Conservation (phyloP, 441 rosid species). For the Euphorbia celastroides region DNA sequence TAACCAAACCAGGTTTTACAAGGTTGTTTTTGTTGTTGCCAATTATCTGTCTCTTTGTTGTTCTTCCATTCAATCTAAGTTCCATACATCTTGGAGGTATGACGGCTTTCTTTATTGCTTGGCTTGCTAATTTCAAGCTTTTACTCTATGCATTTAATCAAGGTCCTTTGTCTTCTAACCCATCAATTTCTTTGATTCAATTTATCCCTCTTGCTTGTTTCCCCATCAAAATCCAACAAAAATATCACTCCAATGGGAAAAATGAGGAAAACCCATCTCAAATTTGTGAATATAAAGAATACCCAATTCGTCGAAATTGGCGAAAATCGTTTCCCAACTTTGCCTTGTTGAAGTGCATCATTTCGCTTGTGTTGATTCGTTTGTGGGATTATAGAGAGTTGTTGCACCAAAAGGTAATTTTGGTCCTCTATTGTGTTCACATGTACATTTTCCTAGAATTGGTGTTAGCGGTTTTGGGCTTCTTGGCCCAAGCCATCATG, state of each 20-base stretch:
- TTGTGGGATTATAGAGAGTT: not conserved
- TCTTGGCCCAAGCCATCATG: conserved; percentile 10
- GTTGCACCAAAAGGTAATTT: not conserved
- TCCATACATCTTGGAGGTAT: not conserved
- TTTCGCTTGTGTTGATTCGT: not conserved
- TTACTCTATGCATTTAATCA: conserved; percentile 1
- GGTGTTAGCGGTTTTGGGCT: not conserved
- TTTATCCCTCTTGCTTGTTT: conserved; percentile 6
- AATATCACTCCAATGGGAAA: not conserved
- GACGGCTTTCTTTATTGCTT: conserved; percentile 3
- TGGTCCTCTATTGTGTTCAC: not conserved
- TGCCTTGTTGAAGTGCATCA: not conserved
- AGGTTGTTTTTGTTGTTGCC: conserved; percentile 1
- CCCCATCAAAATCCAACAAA: conserved; percentile 6
- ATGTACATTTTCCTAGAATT: not conserved
- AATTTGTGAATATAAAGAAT: not conserved
- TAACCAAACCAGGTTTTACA: not conserved
- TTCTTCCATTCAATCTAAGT: not conserved
- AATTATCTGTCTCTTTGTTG: not conserved
- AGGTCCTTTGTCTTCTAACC: not conserved
- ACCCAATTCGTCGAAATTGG: not conserved
- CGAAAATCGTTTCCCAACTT: not conserved
- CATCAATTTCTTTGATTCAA: not conserved
- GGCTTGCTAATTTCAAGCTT: conserved; percentile 15
- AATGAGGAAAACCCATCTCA: not conserved